Conservation (phyloP, 2,329 filamentous ascomycete species). For the Fusarium marasasianum region DNA sequence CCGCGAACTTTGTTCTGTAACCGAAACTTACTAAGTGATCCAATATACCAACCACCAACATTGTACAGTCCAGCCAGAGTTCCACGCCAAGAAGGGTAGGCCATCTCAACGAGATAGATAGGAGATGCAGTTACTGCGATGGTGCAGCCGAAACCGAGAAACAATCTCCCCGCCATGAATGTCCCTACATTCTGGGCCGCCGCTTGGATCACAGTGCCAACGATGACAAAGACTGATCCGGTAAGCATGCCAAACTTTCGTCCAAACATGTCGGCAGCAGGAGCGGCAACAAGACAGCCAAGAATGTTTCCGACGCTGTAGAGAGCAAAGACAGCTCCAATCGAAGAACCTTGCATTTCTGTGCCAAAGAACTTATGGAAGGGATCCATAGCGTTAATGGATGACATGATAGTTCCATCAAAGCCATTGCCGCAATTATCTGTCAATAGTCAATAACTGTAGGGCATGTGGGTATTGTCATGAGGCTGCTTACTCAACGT, state of each 20-base stretch:
- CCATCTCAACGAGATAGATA: not conserved
- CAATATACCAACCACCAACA: not conserved
- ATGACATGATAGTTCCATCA: not conserved
- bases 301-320: not conserved
- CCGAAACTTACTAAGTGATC: not conserved
- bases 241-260: not conserved
- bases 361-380: not conserved
- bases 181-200: not conserved
- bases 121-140: not conserved
- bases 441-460: not conserved
- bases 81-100: not conserved
- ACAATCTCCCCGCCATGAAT: not conserved
- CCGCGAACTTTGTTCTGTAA: accelerated
- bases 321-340: not conserved
- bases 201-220: not conserved
- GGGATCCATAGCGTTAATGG: not conserved
- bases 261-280: not conserved
- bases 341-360: not conserved
- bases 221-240: not conserved
- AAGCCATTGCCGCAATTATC: not conserved
- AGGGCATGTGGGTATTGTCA: no score
- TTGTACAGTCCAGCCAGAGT: not conserved
- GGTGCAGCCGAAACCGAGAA: not conserved
- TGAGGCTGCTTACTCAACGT: not conserved
- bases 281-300: not conserved